phyloP scores from a whole-genome alignment of 768 basidiomycete species.

The Lactarius psammicola region DNA sequence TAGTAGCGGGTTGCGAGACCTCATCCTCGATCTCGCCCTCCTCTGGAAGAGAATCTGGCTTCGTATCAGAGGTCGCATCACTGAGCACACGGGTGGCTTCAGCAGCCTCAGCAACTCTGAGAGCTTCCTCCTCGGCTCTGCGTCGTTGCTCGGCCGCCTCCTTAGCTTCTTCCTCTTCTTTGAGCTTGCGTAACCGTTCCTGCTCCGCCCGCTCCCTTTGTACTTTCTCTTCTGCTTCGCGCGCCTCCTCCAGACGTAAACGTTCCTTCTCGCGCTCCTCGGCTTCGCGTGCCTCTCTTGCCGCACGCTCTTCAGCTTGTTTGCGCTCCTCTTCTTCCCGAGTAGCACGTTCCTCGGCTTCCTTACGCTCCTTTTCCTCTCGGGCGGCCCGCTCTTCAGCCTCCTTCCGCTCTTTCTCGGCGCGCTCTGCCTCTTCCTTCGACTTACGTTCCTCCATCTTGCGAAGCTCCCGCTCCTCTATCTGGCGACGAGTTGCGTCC shows the following conservation, averaged over 20 bases:
- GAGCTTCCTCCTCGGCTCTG: conserved; percentile 39
- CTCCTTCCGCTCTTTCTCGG: conserved; percentile 34
- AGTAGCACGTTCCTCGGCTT: conserved; percentile 37
- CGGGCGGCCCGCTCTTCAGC: conserved; percentile 28
- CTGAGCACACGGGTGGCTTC: conserved; percentile 39
- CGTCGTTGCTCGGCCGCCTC: conserved; percentile 36
- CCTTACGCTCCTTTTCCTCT: conserved; percentile 35
- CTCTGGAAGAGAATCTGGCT: conserved; percentile 42
- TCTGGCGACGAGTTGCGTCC: conserved; percentile 29
- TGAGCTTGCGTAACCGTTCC: conserved; percentile 30
- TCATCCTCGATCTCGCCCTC: conserved; percentile 48
- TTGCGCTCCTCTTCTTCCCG: conserved; percentile 43
- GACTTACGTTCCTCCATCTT: conserved; percentile 41
- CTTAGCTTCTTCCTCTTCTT: conserved; percentile 32
- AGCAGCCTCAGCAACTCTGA: conserved; percentile 39
- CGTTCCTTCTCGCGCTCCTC: conserved; percentile 34
- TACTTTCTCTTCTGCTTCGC: conserved; percentile 45
- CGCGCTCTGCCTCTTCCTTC: conserved; percentile 46
- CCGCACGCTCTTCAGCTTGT: conserved; percentile 41
- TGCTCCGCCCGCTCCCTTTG: conserved; percentile 43
- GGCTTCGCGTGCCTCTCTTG: conserved; percentile 27
- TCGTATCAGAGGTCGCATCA: conserved; percentile 34
- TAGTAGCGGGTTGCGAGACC: conserved; percentile 34
- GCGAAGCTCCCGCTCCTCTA: conserved; percentile 38
- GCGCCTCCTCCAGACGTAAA: conserved; percentile 17